Evolutionary conservation across 768 basidiomycete genomes (phyloP).

Genomic region (Suillus placidus): DNA sequence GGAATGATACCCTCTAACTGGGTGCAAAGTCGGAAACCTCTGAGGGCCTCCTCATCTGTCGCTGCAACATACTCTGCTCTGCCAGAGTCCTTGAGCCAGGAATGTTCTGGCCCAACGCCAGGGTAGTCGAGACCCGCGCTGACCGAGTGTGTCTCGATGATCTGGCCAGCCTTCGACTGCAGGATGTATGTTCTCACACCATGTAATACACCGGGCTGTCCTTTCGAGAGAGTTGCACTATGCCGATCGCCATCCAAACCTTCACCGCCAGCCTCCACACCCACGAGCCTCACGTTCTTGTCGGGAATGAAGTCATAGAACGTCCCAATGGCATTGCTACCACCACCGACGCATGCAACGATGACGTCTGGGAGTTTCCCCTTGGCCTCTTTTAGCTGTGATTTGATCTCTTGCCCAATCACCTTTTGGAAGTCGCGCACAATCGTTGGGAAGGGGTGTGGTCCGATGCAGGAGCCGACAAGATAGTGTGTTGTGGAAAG

Average conservation of each 20-base stretch:
- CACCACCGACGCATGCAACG: slow-evolving; percentile 97
- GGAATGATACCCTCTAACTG: slow-evolving; percentile 98
- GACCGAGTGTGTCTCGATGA: slow-evolving; percentile 96
- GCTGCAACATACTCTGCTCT: slow-evolving; percentile 93
- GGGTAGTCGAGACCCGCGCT: slow-evolving; percentile 97
- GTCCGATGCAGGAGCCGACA: slow-evolving; percentile 96
- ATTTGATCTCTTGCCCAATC: slow-evolving; percentile 93
- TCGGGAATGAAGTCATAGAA: slow-evolving; percentile 97
- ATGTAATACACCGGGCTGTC: slow-evolving; percentile 92
- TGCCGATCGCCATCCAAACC: slow-evolving; percentile 85
- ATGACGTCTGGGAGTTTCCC: slow-evolving; percentile 93
- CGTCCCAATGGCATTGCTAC: slow-evolving; percentile 95
- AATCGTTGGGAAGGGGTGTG: slow-evolving; percentile 98
- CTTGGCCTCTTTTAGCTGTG: slow-evolving; percentile 67
- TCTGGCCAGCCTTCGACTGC: slow-evolving; percentile 87
- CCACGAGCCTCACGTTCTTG: slow-evolving; percentile 80
- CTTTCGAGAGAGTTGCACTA: slow-evolving; percentile 91
- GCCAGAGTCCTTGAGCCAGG: slow-evolving; percentile 94
- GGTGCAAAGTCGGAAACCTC: slow-evolving; percentile 89
- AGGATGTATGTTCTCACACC: slow-evolving; percentile 96
- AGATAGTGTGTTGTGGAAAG: slow-evolving; percentile 93
- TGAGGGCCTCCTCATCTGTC: slow-evolving; percentile 90
- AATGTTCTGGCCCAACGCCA: slow-evolving; percentile 97
- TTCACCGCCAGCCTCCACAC: slow-evolving; percentile 98
- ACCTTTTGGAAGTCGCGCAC: slow-evolving; percentile 98